Conservation (phyloP, 1,139 yeast species). For the Yamadazyma siamensis region DNA sequence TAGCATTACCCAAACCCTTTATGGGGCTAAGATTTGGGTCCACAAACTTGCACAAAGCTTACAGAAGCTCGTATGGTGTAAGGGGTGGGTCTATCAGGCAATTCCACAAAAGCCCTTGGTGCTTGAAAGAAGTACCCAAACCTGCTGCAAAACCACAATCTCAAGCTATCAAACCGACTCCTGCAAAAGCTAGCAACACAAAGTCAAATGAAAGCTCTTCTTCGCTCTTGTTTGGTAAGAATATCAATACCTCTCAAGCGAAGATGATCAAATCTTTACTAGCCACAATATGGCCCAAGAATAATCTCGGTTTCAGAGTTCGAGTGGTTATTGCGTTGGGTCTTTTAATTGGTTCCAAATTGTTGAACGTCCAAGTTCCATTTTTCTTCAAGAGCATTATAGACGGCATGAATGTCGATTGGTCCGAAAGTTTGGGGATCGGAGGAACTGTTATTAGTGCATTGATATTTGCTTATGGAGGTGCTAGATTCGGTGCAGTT, state of each 20-base stretch:
- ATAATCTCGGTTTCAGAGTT: slow-evolving; percentile 63
- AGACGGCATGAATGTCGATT: slow-evolving; percentile 90
- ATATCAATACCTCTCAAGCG: slow-evolving; percentile 48
- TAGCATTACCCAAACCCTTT: too few species aligned
- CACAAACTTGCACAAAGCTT: too few species aligned
- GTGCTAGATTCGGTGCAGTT: slow-evolving; percentile 92
- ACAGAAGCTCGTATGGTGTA: too few species aligned
- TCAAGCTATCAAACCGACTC: too few species aligned
- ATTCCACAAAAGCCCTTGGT: too few species aligned
- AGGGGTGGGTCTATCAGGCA: too few species aligned
- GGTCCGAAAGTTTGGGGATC: slow-evolving; percentile 64
- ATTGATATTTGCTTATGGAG: slow-evolving; percentile 84
- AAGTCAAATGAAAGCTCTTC: slow-evolving; percentile 5
- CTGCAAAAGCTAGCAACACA: too few species aligned
- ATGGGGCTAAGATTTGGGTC: too few species aligned
- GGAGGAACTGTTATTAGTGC: slow-evolving; percentile 64
- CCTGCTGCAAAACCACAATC: too few species aligned
- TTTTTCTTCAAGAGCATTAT: slow-evolving; percentile 86
- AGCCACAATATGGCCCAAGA: slow-evolving; percentile 87
- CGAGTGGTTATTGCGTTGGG: slow-evolving; percentile 76
- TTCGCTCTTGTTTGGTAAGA: slow-evolving; percentile 20
- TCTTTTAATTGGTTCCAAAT: slow-evolving; percentile 72
- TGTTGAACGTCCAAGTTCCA: slow-evolving; percentile 93
- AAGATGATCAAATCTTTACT: slow-evolving; percentile 61
- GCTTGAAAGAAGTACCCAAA: too few species aligned